Percentiles rank a stretch among this genome's conserved stretches.
phyloP scores from a whole-genome alignment of 2,329 filamentous ascomycete genomes.

The Sclerotinia minor region DNA sequence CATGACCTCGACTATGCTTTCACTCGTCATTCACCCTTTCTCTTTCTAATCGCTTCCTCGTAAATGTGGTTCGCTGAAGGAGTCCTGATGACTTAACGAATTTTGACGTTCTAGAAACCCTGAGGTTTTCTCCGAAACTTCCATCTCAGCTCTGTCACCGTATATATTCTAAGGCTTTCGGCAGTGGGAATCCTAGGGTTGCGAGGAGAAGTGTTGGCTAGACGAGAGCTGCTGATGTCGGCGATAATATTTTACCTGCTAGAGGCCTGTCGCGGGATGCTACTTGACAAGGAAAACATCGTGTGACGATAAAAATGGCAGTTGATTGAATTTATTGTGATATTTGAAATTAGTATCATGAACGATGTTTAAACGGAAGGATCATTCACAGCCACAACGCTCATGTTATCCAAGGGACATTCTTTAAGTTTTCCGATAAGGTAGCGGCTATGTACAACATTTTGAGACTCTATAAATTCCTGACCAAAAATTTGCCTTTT shows the following conservation, averaged over 20 bases:
- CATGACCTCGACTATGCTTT: background rate
- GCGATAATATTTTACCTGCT: background rate
- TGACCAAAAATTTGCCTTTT: background rate
- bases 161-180: background rate
- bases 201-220: background rate
- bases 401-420: no score
- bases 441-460: no score
- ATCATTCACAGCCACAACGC: no score
- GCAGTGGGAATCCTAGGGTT: background rate
- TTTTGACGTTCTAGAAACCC: background rate
- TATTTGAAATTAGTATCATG: background rate
- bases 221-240: no score
- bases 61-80: background rate
- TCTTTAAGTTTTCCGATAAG: no score
- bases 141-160: background rate
- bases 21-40: background rate
- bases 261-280: background rate
- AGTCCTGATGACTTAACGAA: background rate
- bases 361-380: background rate
- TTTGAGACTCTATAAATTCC: background rate
- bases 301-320: background rate
- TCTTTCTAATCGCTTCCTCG: background rate
- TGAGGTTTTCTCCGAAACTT: background rate
- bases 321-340: no score
- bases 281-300: no score